Conservation (phyloP, 805 yeast genomes). For the Candida michaelii region DNA sequence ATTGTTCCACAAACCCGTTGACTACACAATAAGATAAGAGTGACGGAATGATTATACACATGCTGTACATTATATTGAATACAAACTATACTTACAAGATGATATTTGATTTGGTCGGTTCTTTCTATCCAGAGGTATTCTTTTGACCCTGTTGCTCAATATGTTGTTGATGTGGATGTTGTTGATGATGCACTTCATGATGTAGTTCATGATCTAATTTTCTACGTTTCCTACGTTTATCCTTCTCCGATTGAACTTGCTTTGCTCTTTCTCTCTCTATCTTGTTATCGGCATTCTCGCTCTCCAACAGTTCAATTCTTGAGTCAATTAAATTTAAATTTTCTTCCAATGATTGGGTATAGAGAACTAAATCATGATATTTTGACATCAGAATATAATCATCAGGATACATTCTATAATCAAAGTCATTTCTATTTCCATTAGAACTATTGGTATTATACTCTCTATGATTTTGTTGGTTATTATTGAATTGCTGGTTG, state of each 20-base stretch:
- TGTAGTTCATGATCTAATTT: slow-evolving; percentile 4
- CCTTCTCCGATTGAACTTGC: slow-evolving; percentile 12
- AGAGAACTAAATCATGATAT: slow-evolving; percentile 36
- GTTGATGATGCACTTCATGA: too few species aligned
- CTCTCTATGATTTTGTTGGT: neutral
- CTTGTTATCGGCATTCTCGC: slow-evolving; percentile 19
- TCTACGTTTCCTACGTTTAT: slow-evolving; percentile 9
- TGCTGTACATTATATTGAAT: neutral
- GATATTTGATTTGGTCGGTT: neutral
- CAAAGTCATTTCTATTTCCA: neutral
- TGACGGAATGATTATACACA: neutral
- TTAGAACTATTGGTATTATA: neutral
- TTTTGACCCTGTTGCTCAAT: too few species aligned
- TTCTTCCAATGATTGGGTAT: slow-evolving; percentile 33
- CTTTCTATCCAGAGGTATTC: neutral
- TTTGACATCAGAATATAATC: slow-evolving; percentile 26
- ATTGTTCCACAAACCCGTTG: too few species aligned
- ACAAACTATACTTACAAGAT: slow-evolving; percentile 2
- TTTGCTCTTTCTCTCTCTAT: slow-evolving; percentile 16
- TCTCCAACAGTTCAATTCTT: slow-evolving; percentile 28
- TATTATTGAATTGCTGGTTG: too few species aligned
- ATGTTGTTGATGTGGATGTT: too few species aligned
- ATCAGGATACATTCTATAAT: slow-evolving; percentile 10
- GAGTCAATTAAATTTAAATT: slow-evolving; percentile 26
- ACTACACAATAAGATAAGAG: neutral